Conservation (phyloP, 257 asterid genomes). For the Nyctanthes arbortristis region DNA sequence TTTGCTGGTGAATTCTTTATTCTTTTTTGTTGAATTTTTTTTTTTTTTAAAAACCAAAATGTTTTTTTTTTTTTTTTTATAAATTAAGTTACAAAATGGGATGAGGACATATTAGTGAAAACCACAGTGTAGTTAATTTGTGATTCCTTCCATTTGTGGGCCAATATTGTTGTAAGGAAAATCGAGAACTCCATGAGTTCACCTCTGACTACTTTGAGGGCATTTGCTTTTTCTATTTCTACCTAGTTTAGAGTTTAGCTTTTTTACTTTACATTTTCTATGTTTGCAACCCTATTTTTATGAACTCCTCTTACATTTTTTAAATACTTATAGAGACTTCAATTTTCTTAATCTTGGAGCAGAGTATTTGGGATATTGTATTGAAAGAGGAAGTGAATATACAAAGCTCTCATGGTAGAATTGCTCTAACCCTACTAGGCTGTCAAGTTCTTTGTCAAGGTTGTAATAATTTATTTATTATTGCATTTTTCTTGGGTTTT, state of each 20-base stretch:
- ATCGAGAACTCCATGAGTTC: constrained; percentile 51
- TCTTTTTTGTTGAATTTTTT: too few relatives aligned
- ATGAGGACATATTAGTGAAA: too few relatives aligned
- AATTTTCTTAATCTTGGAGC: constrained; percentile 8
- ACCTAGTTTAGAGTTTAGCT: constrained; percentile 73
- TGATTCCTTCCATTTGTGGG: too few relatives aligned
- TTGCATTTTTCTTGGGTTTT: neutral
- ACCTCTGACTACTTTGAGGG: constrained; percentile 79
- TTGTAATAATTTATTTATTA: constrained; percentile 35
- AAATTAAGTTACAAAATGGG: too few relatives aligned
- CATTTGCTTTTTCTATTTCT: constrained; percentile 71
- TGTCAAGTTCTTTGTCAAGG: constrained; percentile 91
- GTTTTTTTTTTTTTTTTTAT: too few relatives aligned
- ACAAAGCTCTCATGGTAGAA: constrained; percentile 43
- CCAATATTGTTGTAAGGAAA: constrained; percentile 54
- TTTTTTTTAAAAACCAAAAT: too few relatives aligned
- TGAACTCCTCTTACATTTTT: constrained; percentile 4
- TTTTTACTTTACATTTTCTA: too few relatives aligned
- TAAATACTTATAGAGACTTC: neutral
- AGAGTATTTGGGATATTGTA: constrained; percentile 75
- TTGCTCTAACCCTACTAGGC: constrained; percentile 69
- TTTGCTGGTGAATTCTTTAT: too few relatives aligned
- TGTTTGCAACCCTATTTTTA: constrained; percentile 4
- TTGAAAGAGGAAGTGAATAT: constrained; percentile 80
- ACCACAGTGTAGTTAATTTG: too few relatives aligned